Evolutionary conservation across 768 basidiomycete species (phyloP).

Genomic region (Phylloporus arenicola): DNA sequence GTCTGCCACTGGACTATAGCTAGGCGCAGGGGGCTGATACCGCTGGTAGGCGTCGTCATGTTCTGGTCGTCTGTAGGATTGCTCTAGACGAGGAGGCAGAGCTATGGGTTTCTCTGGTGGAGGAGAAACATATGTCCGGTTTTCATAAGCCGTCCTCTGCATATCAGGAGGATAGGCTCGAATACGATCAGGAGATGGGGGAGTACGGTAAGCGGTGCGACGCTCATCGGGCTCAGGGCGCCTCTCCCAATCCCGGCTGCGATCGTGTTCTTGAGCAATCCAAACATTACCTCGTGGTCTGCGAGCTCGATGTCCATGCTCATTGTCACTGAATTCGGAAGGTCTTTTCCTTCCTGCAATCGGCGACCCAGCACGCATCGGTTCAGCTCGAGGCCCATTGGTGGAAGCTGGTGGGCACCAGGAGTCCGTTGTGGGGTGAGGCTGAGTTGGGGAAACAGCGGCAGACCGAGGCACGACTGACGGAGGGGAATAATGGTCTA

Average conservation of each 20-base stretch:
- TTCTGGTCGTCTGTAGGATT: conserved; percentile 7
- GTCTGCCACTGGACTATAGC: neutral
- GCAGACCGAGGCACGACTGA: neutral
- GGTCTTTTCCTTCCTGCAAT: conserved; percentile 18
- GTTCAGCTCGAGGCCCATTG: conserved; percentile 14
- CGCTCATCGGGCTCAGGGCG: conserved; percentile 10
- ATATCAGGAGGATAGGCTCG: conserved; percentile 6
- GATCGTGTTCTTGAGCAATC: conserved; percentile 11
- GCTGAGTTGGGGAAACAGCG: conserved; percentile 3
- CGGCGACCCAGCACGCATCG: conserved; percentile 13
- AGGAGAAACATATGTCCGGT: neutral
- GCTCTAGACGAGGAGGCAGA: conserved; percentile 5
- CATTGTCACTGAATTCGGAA: conserved; percentile 17
- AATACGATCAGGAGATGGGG: conserved; percentile 5
- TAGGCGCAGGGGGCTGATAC: conserved; percentile 2
- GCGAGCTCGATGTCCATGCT: conserved; percentile 17
- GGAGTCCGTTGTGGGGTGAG: conserved; percentile 1
- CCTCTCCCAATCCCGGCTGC: conserved; percentile 8
- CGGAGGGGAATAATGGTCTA: conserved; percentile 13
- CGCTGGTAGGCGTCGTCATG: conserved; percentile 12
- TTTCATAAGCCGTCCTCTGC: conserved; percentile 7
- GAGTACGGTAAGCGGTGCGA: conserved; percentile 4
- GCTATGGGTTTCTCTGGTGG: neutral
- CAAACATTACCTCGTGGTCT: conserved; percentile 21
- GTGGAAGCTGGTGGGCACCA: conserved; percentile 6